Base-by-base conservation (phyloP, 2,329 filamentous ascomycete species). In the Fusarium luffae region DNA sequence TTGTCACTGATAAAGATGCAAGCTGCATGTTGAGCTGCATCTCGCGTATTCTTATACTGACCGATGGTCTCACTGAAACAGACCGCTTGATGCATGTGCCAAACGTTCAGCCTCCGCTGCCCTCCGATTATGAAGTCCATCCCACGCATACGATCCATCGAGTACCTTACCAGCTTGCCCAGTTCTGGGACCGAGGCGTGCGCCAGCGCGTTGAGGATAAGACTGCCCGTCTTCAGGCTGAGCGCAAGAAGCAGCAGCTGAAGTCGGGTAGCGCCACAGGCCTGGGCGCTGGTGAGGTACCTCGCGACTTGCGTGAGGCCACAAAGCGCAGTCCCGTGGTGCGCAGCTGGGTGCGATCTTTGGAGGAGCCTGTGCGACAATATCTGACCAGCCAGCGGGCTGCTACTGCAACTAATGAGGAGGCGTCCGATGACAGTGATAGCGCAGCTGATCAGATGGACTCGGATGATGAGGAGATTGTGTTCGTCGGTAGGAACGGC, bases 51-150 rank as follows among this genome's bases (percentile, higher is more conserved):
- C 50, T 25, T 30, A 42, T 63, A 59, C 70, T 76, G 63, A 73
- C 65, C 42, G 47, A 50, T 48, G 50, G 50, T 27, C 40, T 63
- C 56, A 54, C 51, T 18, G 21, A 57, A 12, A 21, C 77, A 97
- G 95, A 97, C 81, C 93, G 89, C 70, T 89, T 98, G 67, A 83
- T 97, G 59, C 88, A 90, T 79, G 96, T 98, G 65, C 96, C 96
- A 19, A 91, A 96, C 80, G 93, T 87, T 19, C 89, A 95, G 72
- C 93, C 94, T 1, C 96, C 96, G 1, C 85, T 92, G 46, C 90
- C 94, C 0, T 86, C 85, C 61, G 96, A 99, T 81, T 98, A 92
- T 91, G 87, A 92, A 74, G 87, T 95, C 49, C 89, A 88, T 44
- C 93, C 95, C 4, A 96, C 94, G 16, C 89, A 98, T 79, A 90